phyloP scores from a whole-genome alignment of 2,329 filamentous ascomycete species.

The Paecilomyces variotii region DNA sequence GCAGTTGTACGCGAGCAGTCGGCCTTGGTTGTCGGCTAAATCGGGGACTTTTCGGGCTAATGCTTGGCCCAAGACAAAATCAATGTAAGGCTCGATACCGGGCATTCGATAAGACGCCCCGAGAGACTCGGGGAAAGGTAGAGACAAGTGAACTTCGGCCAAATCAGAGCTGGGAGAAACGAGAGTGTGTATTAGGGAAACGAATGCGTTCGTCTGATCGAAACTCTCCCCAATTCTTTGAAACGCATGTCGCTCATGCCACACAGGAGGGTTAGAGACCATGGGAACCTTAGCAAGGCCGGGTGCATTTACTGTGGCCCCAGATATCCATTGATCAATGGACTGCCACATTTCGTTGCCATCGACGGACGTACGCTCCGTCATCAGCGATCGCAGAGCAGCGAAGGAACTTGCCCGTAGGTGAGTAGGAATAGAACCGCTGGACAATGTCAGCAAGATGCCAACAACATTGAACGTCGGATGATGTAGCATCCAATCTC shows the following conservation, averaged over 20 bases:
- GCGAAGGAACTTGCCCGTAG: constrained; percentile 78
- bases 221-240: constrained; percentile 69
- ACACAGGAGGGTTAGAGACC: constrained; percentile 31
- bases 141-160: constrained; percentile 56
- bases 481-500: constrained; percentile 63
- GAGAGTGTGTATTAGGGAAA: constrained; percentile 66
- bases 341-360: constrained; percentile 70
- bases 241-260: constrained; percentile 55
- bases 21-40: constrained; percentile 60
- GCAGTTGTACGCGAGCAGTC: constrained; percentile 69
- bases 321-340: constrained; percentile 72
- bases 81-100: constrained; percentile 86
- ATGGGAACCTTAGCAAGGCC: constrained; percentile 41
- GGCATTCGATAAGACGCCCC: constrained; percentile 69
- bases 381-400: constrained; percentile 66
- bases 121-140: constrained; percentile 82
- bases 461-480: constrained; percentile 62
- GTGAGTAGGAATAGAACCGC: constrained; percentile 65
- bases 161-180: constrained; percentile 48
- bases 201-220: constrained; percentile 78
- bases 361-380: constrained; percentile 60
- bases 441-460: constrained; percentile 70
- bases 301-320: constrained; percentile 32
- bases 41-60: constrained; percentile 62
- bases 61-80: constrained; percentile 77